Evolutionary conservation across 2,329 filamentous ascomycete genomes (phyloP).

Genomic region (Lachnellula arida): DNA sequence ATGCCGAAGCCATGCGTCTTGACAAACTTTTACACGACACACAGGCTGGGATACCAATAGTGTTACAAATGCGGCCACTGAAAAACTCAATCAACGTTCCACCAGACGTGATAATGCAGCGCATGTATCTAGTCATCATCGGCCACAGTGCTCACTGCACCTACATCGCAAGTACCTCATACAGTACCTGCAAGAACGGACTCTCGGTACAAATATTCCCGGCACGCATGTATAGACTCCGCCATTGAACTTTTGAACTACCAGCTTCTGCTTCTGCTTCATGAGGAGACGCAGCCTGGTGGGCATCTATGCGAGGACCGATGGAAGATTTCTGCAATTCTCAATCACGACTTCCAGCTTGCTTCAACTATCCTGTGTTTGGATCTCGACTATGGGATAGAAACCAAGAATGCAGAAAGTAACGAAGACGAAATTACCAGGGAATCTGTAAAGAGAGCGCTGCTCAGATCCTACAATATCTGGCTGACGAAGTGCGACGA

Average conservation of each 20-base stretch:
- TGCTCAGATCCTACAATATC: slow-evolving; percentile 2
- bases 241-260: slow-evolving; percentile 44
- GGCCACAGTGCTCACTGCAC: slow-evolving; percentile 35
- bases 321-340: slow-evolving; percentile 53
- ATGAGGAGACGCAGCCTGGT: slow-evolving; percentile 46
- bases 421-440: not conserved
- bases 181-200: slow-evolving; percentile 43
- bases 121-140: slow-evolving; percentile 41
- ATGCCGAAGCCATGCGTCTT: slow-evolving; percentile 45
- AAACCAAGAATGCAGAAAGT: not conserved
- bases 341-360: slow-evolving; percentile 56
- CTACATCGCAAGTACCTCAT: slow-evolving; percentile 8
- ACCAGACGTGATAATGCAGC: slow-evolving; percentile 43
- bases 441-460: not conserved
- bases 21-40: slow-evolving; percentile 41
- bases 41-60: slow-evolving; percentile 42
- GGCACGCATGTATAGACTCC: slow-evolving; percentile 45
- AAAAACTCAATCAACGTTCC: slow-evolving; percentile 44
- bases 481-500: slow-evolving; percentile 4
- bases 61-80: slow-evolving; percentile 44
- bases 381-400: slow-evolving; percentile 2
- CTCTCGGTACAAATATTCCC: slow-evolving; percentile 47
- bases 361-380: slow-evolving; percentile 53
- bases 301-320: slow-evolving; percentile 46
- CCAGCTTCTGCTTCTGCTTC: slow-evolving; percentile 43